Base-by-base conservation (phyloP, 2,329 filamentous ascomycete genomes). In the Ceratocystis cacaofunesta region DNA sequence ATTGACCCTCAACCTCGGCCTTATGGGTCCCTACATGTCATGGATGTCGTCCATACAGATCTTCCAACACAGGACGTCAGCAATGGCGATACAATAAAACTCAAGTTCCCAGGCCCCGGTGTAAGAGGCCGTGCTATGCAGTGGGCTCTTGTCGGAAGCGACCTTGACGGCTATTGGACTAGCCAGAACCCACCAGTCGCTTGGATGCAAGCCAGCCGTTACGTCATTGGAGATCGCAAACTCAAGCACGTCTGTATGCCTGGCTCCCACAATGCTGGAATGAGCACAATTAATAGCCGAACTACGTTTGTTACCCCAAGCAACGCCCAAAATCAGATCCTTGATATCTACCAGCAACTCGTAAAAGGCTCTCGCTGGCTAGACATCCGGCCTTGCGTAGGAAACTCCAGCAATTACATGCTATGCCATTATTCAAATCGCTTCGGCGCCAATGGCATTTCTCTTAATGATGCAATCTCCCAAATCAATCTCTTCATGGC, bases 231-330 rank as follows among this genome's bases (percentile, higher is more conserved):
- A 7, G 68, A 70, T 66, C 73, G 77, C 41, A 75, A 72, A 0
- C 69, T 79, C 1, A 74, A 74, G 52, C 73, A 78, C 32, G 73
- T 79, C 28, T 74, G 74, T 65, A 76, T 80, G 73, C 77, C 77
- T 1, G 77, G 77, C 17, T 75, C 75, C 1, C 77, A 80, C 68
- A 76, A 79, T 68, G 73, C 77, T 0, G 78, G 77, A 25, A 79
- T 79, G 77, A 74, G 72, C 22, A 72, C 68, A 1, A 76, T 76
- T 64, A 73, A 69, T 5, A 48, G 66, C 52, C 68, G 68, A 5
- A 70, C 71, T 28, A 70, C 70, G 25, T 63, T 65, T 30, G 64
- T 55, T 46, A 62, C 46, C 17, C 57, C 50, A 25, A 68, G 70
- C 6, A 78, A 79, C 65, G 76, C 74, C 0, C 73, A 76, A 63